Evolutionary conservation across 2,329 filamentous ascomycete genomes (phyloP), one percentile per base, ranked within the genome.

Genomic region (Cladophialophora yegresii): DNA sequence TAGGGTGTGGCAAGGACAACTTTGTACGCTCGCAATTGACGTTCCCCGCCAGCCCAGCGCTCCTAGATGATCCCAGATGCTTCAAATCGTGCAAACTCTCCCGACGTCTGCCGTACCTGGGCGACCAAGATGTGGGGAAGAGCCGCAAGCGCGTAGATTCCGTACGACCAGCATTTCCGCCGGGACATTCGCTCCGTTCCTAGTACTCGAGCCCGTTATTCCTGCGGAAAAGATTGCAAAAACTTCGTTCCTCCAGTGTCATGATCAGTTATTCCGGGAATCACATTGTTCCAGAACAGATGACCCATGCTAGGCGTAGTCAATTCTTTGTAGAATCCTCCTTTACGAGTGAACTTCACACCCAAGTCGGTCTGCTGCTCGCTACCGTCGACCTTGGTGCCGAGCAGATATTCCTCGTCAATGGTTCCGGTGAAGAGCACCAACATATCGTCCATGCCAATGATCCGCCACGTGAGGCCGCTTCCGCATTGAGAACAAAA

Each of bases 401-500:
- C 67, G 10, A 67, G 62, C 7, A 67, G 54, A 20, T 58, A 58
- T 53, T 66, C 65, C 58, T 66, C 67, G 45, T 69, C 61, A 30
- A 68, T 23, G 6, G 68, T 64, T 9, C 63, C 62, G 12, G 58
- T 57, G 32, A 65, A 62, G 56, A 67, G 23, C 36, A 67, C 58
- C 12, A 66, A 9, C 40, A 62, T 57, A 33, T 63, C 65, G 16
- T 64, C 50, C 63, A 67, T 64, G n/a, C 57, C 60, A 53, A 61
- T 36, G 8, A 50, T 43, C 10, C 61, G 62, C 67, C 67, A 69
- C 6, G 60, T 62, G 5, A 69, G 49, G 26, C 67, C 54, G 51
- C 67, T 67, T 20, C 65, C 67, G 40, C 65, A 69, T 32, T 63
- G 55, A 4, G 62, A 63, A 54, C 67, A 69, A 45, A 69, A 67